phyloP scores from a whole-genome alignment of 805 yeast species.

The Teunomyces gatunensis region DNA sequence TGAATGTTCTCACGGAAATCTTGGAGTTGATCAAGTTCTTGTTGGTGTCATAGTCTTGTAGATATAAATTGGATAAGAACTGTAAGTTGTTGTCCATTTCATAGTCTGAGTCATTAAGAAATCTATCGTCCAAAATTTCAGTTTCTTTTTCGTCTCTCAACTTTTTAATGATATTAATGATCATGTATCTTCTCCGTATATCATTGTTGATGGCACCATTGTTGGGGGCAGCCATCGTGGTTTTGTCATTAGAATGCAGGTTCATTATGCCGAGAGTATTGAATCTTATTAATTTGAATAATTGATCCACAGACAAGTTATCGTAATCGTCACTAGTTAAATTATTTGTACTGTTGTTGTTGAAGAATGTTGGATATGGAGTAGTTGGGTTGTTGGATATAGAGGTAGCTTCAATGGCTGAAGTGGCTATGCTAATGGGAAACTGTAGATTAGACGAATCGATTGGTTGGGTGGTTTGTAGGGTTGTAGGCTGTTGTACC shows the following conservation, averaged over 20 bases:
- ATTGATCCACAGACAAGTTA: constrained; percentile 33
- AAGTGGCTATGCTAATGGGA: constrained; percentile 4
- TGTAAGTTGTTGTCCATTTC: constrained; percentile 43
- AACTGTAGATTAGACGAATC: neutral
- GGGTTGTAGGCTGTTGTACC: neutral
- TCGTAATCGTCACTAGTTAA: constrained; percentile 41
- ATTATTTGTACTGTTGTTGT: constrained; percentile 19
- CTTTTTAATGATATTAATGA: constrained; percentile 35
- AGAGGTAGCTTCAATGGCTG: constrained; percentile 6
- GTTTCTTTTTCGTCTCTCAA: constrained; percentile 35
- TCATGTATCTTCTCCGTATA: constrained; percentile 34
- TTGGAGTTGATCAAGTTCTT: constrained; percentile 26
- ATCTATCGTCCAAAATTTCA: constrained; percentile 32
- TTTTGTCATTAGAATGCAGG: neutral
- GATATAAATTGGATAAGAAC: constrained; percentile 38
- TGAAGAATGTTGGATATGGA: constrained; percentile 18
- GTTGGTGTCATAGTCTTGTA: constrained; percentile 33
- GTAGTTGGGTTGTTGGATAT: constrained; percentile 1
- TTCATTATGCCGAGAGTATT: constrained; percentile 8
- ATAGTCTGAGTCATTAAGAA: constrained; percentile 30
- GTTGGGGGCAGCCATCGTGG: neutral
- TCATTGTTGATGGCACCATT: constrained; percentile 24
- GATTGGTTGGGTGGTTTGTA: neutral
- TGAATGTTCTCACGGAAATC: constrained; percentile 36
- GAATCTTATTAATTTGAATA: constrained; percentile 34